These are phyloP conservation scores for Lichtheimia ornata DNA, from an alignment of 371 early-diverging fungal genomes.

Conservation along the genomic window DNA sequence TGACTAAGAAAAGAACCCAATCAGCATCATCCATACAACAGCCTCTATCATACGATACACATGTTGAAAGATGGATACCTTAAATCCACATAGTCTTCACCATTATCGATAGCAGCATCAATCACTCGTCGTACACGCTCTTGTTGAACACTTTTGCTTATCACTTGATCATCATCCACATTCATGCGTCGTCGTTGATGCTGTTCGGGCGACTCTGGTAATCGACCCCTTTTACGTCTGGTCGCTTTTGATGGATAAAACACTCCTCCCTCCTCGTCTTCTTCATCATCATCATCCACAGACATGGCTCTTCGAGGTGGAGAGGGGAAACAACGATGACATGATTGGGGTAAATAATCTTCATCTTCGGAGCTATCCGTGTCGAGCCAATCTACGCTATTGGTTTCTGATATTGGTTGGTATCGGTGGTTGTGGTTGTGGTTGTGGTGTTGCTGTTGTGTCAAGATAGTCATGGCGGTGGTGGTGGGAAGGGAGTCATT, in stretches of 20 bases:
- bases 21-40: slow-evolving; percentile 4
- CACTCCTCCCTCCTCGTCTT: not conserved
- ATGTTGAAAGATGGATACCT: too few species aligned
- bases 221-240: slow-evolving; percentile 8
- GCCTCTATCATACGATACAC: too few species aligned
- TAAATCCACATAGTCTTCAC: slow-evolving; percentile 52
- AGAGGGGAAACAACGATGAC: slow-evolving; percentile 13
- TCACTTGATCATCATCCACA: slow-evolving; percentile 6
- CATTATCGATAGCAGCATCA: slow-evolving; percentile 56
- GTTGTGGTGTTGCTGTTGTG: too few species aligned
- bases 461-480: not conserved
- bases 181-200: not conserved
- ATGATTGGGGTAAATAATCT: slow-evolving; percentile 40
- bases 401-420: too few species aligned
- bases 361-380: slow-evolving; percentile 47
- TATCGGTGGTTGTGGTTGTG: too few species aligned
- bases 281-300: not conserved
- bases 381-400: slow-evolving; percentile 39
- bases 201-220: slow-evolving; percentile 4
- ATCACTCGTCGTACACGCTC: slow-evolving; percentile 49
- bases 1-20: slow-evolving; percentile 27
- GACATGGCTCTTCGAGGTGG: slow-evolving; percentile 13
- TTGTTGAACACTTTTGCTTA: not conserved
- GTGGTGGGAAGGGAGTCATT: slow-evolving; percentile 4
- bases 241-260: not conserved